Evolutionary conservation across 441 rosid genomes (phyloP).

Genomic region (Dalechampia spathulata): DNA sequence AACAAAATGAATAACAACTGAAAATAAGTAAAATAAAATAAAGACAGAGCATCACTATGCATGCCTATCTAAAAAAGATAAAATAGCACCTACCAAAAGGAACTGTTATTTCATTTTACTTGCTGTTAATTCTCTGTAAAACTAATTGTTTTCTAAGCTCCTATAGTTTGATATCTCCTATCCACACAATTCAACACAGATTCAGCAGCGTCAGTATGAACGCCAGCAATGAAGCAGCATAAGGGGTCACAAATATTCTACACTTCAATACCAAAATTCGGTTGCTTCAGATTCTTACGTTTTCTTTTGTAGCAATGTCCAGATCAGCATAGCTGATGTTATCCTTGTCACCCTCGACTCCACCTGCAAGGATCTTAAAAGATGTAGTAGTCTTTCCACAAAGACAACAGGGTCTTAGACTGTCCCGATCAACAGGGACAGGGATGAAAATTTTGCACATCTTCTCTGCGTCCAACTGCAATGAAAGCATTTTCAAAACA

Average conservation of each 20-base stretch:
- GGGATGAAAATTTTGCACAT: constrained; percentile 42
- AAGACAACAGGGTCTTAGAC: constrained; percentile 36
- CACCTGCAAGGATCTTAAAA: constrained; percentile 44
- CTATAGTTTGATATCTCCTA: neutral
- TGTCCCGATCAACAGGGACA: constrained; percentile 30
- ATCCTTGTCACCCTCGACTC: constrained; percentile 28
- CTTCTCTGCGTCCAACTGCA: constrained; percentile 65
- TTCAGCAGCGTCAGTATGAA: neutral
- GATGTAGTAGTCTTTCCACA: constrained; percentile 45
- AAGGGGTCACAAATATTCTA: neutral
- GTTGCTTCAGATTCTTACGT: constrained; percentile 29
- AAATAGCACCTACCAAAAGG: neutral
- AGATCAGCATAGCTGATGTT: constrained; percentile 27
- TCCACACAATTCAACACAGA: neutral
- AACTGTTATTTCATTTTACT: neutral
- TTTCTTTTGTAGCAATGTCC: constrained; percentile 33
- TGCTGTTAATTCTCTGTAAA: neutral
- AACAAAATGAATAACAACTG: too few relatives aligned
- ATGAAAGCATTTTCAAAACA: constrained; percentile 10
- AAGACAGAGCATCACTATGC: neutral
- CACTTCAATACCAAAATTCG: neutral
- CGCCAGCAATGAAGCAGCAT: neutral
- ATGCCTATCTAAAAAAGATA: neutral
- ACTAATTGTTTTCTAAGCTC: neutral
- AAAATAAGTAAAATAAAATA: neutral